Conservation (phyloP, 306 rosid species). For the Ammopiptanthus mongolicus region DNA sequence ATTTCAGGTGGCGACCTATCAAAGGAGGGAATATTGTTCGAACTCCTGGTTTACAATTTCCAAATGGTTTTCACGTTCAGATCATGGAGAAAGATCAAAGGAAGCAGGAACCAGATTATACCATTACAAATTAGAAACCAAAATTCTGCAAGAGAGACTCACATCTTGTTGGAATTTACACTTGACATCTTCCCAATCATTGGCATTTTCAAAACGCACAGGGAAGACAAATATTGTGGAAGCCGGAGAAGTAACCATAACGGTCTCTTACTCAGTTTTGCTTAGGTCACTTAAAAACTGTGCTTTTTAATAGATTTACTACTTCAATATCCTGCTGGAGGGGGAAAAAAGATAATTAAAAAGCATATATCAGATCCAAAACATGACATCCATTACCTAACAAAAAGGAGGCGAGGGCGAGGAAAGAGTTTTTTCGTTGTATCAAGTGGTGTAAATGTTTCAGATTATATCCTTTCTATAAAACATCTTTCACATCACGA, state of each 20-base stretch:
- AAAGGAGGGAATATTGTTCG: conserved; percentile 73
- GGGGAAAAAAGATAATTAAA: neutral
- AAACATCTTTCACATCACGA: neutral
- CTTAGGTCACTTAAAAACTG: neutral
- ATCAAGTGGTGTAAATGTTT: conserved; percentile 28
- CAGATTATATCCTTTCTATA: conserved; percentile 6
- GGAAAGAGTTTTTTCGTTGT: conserved; percentile 18
- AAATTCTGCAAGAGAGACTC: neutral
- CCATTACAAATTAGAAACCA: conserved; percentile 19
- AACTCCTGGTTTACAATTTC: conserved; percentile 77
- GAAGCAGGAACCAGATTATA: conserved; percentile 15
- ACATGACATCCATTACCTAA: conserved; percentile 4
- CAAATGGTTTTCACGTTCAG: conserved; percentile 66
- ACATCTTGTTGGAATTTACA: conserved; percentile 10
- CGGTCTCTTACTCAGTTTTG: conserved; percentile 32
- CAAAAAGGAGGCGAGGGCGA: neutral
- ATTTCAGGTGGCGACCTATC: conserved; percentile 52
- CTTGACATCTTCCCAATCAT: conserved; percentile 9
- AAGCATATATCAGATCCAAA: neutral
- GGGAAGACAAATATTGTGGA: conserved; percentile 11
- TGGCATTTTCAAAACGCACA: conserved; percentile 22
- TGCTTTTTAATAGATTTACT: conserved; percentile 9
- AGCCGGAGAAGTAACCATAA: conserved; percentile 22
- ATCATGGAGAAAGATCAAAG: conserved; percentile 41
- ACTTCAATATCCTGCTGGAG: neutral